phyloP scores from a whole-genome alignment of 768 basidiomycete species.

The Russula brevipes region DNA sequence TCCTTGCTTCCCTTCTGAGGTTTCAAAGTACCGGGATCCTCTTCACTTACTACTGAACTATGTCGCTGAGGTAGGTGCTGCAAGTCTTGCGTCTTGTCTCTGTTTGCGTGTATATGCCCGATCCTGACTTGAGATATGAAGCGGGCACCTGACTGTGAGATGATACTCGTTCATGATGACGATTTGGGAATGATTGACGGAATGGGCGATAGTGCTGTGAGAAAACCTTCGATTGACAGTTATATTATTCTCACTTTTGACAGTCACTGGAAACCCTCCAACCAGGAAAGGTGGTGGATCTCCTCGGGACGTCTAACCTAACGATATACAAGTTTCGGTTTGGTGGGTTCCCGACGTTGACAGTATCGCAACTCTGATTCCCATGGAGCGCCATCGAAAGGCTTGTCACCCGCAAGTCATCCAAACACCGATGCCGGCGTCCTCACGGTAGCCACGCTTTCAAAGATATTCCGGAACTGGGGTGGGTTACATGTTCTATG shows the following conservation, averaged over 20 bases:
- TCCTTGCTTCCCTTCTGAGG: background rate
- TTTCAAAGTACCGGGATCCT: slow-evolving; percentile 6
- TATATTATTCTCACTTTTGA: background rate
- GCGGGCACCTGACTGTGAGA: background rate
- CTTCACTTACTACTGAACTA: background rate
- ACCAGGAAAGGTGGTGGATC: background rate
- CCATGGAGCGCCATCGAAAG: background rate
- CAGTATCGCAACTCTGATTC: background rate
- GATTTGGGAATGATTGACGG: background rate
- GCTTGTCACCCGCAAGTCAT: background rate
- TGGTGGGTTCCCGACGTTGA: background rate
- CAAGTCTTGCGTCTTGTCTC: too few relatives aligned
- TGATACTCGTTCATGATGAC: slow-evolving; percentile 7
- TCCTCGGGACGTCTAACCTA: background rate
- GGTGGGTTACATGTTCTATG: background rate
- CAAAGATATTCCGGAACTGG: background rate
- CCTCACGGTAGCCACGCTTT: background rate
- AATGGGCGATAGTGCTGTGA: background rate
- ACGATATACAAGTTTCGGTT: background rate
- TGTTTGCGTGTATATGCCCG: too few relatives aligned
- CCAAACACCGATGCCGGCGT: background rate
- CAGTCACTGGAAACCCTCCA: background rate
- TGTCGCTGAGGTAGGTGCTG: background rate
- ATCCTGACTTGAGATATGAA: background rate
- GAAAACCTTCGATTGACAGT: background rate